These are phyloP conservation scores for Kockovaella imperatae DNA, from an alignment of 768 basidiomycete species.

Conservation along the genomic window DNA sequence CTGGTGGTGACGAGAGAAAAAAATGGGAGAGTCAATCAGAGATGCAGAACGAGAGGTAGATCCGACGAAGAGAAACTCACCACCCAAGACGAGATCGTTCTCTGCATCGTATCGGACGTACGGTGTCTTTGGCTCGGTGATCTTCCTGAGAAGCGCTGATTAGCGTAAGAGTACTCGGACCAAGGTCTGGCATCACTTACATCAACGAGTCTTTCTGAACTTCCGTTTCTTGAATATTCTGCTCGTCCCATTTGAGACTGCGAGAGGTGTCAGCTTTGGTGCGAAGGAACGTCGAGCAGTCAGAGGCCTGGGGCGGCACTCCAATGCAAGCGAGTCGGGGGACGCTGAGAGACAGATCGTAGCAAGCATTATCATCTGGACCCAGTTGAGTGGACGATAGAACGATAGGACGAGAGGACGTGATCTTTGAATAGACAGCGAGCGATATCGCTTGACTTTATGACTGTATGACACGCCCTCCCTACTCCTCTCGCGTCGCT, in stretches of 20 bases:
- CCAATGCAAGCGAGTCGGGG: no score
- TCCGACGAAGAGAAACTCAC: slow-evolving; percentile 54
- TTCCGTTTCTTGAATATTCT: slow-evolving; percentile 83
- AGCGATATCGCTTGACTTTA: no score
- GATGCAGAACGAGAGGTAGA: slow-evolving; percentile 49
- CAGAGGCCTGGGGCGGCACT: no score
- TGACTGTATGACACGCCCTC: no score
- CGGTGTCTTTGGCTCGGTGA: slow-evolving; percentile 94
- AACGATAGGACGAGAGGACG: no score
- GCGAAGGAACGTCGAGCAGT: no score
- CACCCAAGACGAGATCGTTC: slow-evolving; percentile 49
- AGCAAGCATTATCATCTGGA: no score
- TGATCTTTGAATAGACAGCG: no score
- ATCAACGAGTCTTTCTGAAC: slow-evolving; percentile 90
- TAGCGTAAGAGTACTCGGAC: neutral
- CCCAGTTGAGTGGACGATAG: no score
- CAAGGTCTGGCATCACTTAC: slow-evolving; percentile 39
- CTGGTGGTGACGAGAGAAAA: neutral
- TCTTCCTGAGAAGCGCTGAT: slow-evolving; percentile 53
- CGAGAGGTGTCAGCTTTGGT: no score
- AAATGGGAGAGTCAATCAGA: slow-evolving; percentile 17
- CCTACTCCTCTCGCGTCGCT: no score
- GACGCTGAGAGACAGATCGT: no score
- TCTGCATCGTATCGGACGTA: slow-evolving; percentile 58
- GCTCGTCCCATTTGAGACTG: slow-evolving; percentile 93